Conservation (phyloP, 2,329 filamentous ascomycete species). For the Aspergillus texensis region DNA sequence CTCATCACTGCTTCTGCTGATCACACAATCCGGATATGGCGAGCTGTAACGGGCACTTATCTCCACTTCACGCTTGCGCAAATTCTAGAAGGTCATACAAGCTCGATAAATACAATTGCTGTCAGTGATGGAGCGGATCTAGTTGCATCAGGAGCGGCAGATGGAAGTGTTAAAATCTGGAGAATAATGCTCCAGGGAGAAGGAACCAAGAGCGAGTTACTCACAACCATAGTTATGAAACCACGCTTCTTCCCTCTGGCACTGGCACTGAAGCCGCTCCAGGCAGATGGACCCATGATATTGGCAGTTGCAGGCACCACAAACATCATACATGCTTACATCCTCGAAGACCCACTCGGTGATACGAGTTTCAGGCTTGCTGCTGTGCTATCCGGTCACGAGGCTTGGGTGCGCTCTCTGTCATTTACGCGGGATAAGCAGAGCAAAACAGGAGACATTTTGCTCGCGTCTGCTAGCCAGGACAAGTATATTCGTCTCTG, state of each 20-base stretch:
- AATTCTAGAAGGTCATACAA: slow-evolving; percentile 68
- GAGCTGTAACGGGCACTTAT: slow-evolving; percentile 27
- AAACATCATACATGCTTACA: slow-evolving; percentile 78
- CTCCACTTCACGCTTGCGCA: slow-evolving; percentile 45
- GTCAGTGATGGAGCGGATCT: slow-evolving; percentile 48
- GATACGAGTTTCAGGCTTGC: slow-evolving; percentile 65
- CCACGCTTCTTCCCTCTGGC: slow-evolving; percentile 83
- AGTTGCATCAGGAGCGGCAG: slow-evolving; percentile 64
- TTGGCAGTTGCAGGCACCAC: slow-evolving; percentile 86
- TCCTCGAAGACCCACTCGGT: slow-evolving; percentile 51
- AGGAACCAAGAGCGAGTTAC: slow-evolving; percentile 48
- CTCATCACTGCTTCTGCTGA: slow-evolving; percentile 83
- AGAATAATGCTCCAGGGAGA: slow-evolving; percentile 49
- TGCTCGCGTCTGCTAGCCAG: slow-evolving; percentile 92
- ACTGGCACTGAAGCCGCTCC: slow-evolving; percentile 67
- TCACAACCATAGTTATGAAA: slow-evolving; percentile 71
- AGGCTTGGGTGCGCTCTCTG: slow-evolving; percentile 90
- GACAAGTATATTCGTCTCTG: slow-evolving; percentile 97
- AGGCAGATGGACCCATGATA: slow-evolving; percentile 53
- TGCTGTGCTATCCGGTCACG: slow-evolving; percentile 82
- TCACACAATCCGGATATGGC: slow-evolving; percentile 70
- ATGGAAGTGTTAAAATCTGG: slow-evolving; percentile 70
- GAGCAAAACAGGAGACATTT: slow-evolving; percentile 63
- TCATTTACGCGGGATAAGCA: slow-evolving; percentile 70
- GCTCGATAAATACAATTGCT: slow-evolving; percentile 69